phyloP scores from a whole-genome alignment of 176 grass and related monocot genomes.

The Eragrostis nindensis region DNA sequence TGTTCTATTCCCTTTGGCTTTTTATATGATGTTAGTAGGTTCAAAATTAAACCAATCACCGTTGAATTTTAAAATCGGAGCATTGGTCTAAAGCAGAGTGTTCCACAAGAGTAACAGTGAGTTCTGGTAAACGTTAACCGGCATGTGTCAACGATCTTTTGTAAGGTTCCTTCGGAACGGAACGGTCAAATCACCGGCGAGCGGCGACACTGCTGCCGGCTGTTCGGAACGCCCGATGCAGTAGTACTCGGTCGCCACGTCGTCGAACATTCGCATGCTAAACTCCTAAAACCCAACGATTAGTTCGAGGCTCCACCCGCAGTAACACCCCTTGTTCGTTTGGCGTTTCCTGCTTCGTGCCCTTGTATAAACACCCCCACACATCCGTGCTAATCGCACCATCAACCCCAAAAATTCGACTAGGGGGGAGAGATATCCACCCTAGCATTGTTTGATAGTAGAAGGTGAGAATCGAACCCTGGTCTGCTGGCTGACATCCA shows the following conservation, averaged over 20 bases:
- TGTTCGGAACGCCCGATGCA: slow-evolving; percentile 1
- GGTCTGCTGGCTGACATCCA: too few relatives aligned
- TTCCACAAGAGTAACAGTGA: too few relatives aligned
- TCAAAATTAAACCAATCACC: too few relatives aligned
- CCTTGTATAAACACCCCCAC: slow-evolving; percentile 5
- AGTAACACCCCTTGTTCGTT: neutral
- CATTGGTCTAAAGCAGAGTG: too few relatives aligned
- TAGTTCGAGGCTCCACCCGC: neutral
- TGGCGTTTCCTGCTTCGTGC: slow-evolving; percentile 3
- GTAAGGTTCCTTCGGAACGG: neutral
- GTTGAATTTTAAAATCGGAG: too few relatives aligned
- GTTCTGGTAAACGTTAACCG: too few relatives aligned
- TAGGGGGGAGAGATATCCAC: too few relatives aligned
- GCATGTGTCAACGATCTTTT: neutral
- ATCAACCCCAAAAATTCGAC: too few relatives aligned
- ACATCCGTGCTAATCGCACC: neutral
- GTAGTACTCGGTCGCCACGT: slow-evolving; percentile 4
- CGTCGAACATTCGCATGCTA: slow-evolving; percentile 17
- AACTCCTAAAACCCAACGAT: slow-evolving; percentile 38
- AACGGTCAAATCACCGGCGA: too few relatives aligned
- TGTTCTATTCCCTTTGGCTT: neutral
- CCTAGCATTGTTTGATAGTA: too few relatives aligned
- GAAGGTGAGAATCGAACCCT: too few relatives aligned
- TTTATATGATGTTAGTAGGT: too few relatives aligned
- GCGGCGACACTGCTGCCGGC: neutral